Evolutionary conservation across 2,329 filamentous ascomycete genomes (phyloP).

Genomic region (Trichoderma sp.): DNA sequence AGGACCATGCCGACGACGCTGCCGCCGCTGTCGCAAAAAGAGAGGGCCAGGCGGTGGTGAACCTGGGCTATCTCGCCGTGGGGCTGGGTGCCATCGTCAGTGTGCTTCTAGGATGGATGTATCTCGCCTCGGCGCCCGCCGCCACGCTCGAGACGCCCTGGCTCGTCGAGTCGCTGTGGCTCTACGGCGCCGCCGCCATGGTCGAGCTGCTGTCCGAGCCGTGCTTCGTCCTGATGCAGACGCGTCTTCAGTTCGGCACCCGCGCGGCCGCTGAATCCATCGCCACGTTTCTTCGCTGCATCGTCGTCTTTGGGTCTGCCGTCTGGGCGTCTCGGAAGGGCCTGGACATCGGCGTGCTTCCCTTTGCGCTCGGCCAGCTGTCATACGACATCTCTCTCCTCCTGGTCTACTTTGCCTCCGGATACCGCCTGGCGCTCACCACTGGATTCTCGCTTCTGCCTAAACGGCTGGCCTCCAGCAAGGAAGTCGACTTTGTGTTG

Average conservation of each 20-base stretch:
- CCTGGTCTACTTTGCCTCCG: slow-evolving; percentile 67
- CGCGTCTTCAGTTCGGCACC: slow-evolving; percentile 75
- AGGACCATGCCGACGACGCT: slow-evolving; percentile 27
- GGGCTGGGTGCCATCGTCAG: slow-evolving; percentile 68
- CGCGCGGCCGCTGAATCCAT: slow-evolving; percentile 81
- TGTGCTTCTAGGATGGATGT: slow-evolving; percentile 65
- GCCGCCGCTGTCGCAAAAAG: slow-evolving; percentile 32
- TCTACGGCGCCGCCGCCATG: slow-evolving; percentile 61
- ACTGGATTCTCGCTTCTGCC: slow-evolving; percentile 72
- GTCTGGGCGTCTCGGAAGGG: slow-evolving; percentile 58
- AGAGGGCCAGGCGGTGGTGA: slow-evolving; percentile 76
- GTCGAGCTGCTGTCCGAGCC: slow-evolving; percentile 86
- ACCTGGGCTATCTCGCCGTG: slow-evolving; percentile 81
- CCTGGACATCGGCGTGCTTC: slow-evolving; percentile 71
- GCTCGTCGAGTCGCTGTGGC: slow-evolving; percentile 55
- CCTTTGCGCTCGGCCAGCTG: slow-evolving; percentile 86
- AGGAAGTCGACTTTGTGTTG: slow-evolving; percentile 49
- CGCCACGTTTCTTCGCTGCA: slow-evolving; percentile 76
- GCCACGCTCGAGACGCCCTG: slow-evolving; percentile 62
- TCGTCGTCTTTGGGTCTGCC: slow-evolving; percentile 71
- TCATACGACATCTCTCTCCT: slow-evolving; percentile 72
- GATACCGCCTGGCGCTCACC: slow-evolving; percentile 56
- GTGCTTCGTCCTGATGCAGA: slow-evolving; percentile 84
- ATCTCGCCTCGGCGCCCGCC: slow-evolving; percentile 57
- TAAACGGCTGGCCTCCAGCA: slow-evolving; percentile 31